Conservation (phyloP, 257 asterid genomes). For the Ballota nigra region DNA sequence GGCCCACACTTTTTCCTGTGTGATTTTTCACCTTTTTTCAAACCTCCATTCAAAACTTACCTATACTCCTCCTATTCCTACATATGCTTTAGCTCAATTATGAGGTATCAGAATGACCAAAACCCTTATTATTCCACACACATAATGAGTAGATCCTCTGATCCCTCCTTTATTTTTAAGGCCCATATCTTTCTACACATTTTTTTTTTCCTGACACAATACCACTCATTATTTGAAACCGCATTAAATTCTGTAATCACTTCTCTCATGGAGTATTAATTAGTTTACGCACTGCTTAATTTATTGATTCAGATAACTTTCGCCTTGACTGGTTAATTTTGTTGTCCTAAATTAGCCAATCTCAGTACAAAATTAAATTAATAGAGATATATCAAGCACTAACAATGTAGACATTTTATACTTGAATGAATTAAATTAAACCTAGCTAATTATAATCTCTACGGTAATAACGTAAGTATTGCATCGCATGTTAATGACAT, state of each 20-base stretch:
- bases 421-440: too few relatives aligned
- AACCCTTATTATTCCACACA: constrained; percentile 39
- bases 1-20: constrained; percentile 52
- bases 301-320: background rate
- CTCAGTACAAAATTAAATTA: too few relatives aligned
- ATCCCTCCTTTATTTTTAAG: constrained; percentile 28
- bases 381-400: too few relatives aligned
- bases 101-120: constrained; percentile 45
- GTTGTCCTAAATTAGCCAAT: too few relatives aligned
- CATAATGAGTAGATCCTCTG: constrained; percentile 66
- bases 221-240: constrained; percentile 51
- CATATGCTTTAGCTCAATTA: constrained; percentile 35
- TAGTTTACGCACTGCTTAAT: background rate
- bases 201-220: constrained; percentile 44
- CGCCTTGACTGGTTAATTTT: too few relatives aligned
- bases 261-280: background rate
- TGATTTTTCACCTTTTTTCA: constrained; percentile 33
- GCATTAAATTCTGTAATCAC: background rate
- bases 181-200: constrained; percentile 39
- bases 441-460: background rate
- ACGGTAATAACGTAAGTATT: background rate
- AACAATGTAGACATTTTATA: too few relatives aligned
- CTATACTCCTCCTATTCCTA: constrained; percentile 14
- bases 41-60: constrained; percentile 38
- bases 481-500: background rate